Base-by-base conservation (phyloP, 164 flowering plant species). In the Piper betle region DNA sequence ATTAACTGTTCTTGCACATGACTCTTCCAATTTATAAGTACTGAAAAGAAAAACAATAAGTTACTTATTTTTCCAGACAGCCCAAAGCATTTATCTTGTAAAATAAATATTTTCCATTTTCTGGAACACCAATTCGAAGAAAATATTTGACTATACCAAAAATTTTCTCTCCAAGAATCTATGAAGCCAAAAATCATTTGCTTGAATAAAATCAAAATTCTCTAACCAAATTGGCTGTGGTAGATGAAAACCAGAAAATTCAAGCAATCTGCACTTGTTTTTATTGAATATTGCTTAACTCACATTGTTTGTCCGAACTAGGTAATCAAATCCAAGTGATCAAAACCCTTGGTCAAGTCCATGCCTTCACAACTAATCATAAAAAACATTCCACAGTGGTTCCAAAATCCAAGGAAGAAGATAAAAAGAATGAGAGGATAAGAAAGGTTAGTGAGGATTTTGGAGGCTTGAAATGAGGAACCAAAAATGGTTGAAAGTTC, bases 61-160 rank as follows among this genome's bases (percentile, higher is more conserved):
- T 43, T 81, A 68, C 99, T 83, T 81, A 63, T 84, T 88, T 80
- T 71, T 94, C 97, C 75, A 94, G 73, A 69, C 75, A 70, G 72
- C 83, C 81, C 58, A 91, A 72, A 7, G 99, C 78, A 58, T 86
- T 87, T 19, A 91, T 66, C 75, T 94, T 97, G 75, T 82, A 63
- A 72, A 78, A 91, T 55, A 94, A 77, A 66, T 91, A 96, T 60
- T 84, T 79, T 53, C 85, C 70, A 67, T 75, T 82, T 38, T 96
- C 96, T 63, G 95, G 93, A 73, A 83, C 74, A 59, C 93, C 97
- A 75, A 94, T 66, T 18, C 88, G 81, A 62, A 94, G 93, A 69
- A 94, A 88, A 66, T 80, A 94, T 63, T 81, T 88, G 39, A 96
- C 96, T 77, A 94, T 66, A 53, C 99, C 96, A 74, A 83, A 68